These are phyloP conservation scores for Diutina scorzettiae DNA, from an alignment of 1,139 yeast species.

Conservation along the genomic window DNA sequence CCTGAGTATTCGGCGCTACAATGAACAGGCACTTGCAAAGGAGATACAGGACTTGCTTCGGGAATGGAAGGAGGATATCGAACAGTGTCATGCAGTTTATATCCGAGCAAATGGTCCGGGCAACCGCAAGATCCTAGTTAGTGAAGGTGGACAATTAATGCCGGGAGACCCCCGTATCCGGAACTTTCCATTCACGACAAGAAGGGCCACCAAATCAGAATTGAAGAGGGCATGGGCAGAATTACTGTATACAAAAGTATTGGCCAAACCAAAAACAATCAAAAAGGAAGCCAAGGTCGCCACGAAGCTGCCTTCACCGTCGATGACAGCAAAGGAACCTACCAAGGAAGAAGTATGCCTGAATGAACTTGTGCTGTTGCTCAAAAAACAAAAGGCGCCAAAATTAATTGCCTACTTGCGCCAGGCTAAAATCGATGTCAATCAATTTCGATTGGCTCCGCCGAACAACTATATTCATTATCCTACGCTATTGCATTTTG, in stretches of 20 bases:
- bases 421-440: conserved; percentile 39
- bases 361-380: conserved; percentile 40
- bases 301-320: background rate
- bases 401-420: conserved; percentile 50
- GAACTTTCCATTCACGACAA: conserved; percentile 78
- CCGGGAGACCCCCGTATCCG: conserved; percentile 47
- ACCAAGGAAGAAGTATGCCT: too few species aligned
- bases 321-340: too few species aligned
- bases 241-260: conserved; percentile 46
- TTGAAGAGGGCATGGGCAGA: conserved; percentile 78
- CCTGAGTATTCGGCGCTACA: conserved; percentile 75
- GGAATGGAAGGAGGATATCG: conserved; percentile 51
- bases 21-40: conserved; percentile 69
- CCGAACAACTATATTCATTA: conserved; percentile 34
- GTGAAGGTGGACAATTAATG: conserved; percentile 39
- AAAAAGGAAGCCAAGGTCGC: conserved; percentile 10
- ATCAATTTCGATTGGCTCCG: conserved; percentile 41
- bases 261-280: conserved; percentile 41
- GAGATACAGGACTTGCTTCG: conserved; percentile 62
- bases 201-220: conserved; percentile 76
- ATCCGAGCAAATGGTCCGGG: conserved; percentile 73
- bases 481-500: conserved; percentile 74
- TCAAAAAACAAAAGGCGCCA: conserved; percentile 75
- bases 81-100: conserved; percentile 57
- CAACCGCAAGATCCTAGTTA: conserved; percentile 53